Percentiles rank a stretch among this genome's conserved stretches.
These are phyloP conservation scores for Trametes maxima DNA, from an alignment of 768 basidiomycete genomes.

Conservation along the genomic window DNA sequence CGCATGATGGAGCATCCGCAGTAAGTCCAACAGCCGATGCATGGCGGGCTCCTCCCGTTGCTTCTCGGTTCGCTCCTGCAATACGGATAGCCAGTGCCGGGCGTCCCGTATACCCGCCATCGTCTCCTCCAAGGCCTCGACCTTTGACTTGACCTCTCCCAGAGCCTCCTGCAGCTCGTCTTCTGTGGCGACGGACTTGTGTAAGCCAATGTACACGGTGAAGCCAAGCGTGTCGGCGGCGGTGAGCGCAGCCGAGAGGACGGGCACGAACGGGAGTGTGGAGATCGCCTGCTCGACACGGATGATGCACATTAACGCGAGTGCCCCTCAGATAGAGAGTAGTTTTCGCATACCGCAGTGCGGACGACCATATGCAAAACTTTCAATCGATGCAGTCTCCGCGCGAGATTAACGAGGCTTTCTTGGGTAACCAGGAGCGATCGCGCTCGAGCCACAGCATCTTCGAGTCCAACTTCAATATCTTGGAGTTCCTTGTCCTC, in stretches of 20 bases:
- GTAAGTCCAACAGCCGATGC: neutral
- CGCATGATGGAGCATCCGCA: neutral
- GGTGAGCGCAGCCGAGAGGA: neutral
- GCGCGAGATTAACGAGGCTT: neutral
- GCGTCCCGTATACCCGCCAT: neutral
- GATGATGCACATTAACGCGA: constrained; percentile 20
- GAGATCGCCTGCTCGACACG: neutral
- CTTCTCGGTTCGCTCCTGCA: neutral
- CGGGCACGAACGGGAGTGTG: constrained; percentile 1
- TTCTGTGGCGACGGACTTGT: neutral
- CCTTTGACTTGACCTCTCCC: neutral
- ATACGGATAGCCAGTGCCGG: neutral
- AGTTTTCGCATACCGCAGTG: neutral
- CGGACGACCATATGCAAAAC: neutral
- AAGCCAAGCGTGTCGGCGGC: neutral
- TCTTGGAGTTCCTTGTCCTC: neutral
- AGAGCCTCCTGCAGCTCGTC: neutral
- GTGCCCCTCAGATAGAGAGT: constrained; percentile 52
- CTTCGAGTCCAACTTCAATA: neutral
- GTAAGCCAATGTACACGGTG: neutral
- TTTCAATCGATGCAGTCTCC: neutral
- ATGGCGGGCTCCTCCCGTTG: neutral
- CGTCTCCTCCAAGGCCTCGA: neutral
- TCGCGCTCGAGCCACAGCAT: neutral
- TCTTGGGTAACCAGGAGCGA: neutral